Evolutionary conservation across 2,329 filamentous ascomycete species (phyloP).

Genomic region (Zalaria sp.): DNA sequence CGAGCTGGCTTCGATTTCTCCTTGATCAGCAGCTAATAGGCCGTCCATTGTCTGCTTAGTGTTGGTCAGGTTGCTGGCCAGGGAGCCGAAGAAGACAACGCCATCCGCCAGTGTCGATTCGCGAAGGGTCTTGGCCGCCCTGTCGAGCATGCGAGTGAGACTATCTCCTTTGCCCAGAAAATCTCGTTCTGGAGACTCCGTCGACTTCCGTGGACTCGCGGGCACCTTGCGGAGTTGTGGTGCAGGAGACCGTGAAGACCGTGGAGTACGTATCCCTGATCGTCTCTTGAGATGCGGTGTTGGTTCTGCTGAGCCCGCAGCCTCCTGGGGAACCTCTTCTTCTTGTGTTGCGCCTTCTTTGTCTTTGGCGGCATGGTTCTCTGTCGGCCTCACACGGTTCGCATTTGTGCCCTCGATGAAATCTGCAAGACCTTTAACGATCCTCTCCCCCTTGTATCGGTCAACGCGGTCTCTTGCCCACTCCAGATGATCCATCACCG

Average conservation of each 20-base stretch:
- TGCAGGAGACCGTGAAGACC: no score
- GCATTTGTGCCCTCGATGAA: constrained; percentile 10
- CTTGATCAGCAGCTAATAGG: background rate
- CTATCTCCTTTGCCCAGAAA: constrained; percentile 10
- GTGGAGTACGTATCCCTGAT: no score
- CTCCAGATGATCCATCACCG: constrained; percentile 20
- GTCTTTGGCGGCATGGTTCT: background rate
- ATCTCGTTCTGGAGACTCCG: constrained; percentile 9
- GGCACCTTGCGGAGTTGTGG: no score
- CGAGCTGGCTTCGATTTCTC: no score
- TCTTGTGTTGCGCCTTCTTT: background rate
- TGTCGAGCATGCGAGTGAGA: constrained; percentile 9
- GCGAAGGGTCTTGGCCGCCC: constrained; percentile 13
- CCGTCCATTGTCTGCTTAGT: background rate
- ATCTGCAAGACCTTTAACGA: constrained; percentile 10
- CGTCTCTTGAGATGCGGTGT: no score
- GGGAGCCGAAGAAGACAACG: constrained; percentile 13
- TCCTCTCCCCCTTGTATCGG: constrained; percentile 10
- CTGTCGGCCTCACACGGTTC: background rate
- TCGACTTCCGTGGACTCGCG: constrained; percentile 2
- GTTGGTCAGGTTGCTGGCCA: background rate
- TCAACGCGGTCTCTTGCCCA: constrained; percentile 20
- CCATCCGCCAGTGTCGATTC: constrained; percentile 16
- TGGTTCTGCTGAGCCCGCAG: background rate
- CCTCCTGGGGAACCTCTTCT: background rate